Conservation (phyloP, 495 filamentous ascomycete genomes). For the Hypoxylon trugodes region DNA sequence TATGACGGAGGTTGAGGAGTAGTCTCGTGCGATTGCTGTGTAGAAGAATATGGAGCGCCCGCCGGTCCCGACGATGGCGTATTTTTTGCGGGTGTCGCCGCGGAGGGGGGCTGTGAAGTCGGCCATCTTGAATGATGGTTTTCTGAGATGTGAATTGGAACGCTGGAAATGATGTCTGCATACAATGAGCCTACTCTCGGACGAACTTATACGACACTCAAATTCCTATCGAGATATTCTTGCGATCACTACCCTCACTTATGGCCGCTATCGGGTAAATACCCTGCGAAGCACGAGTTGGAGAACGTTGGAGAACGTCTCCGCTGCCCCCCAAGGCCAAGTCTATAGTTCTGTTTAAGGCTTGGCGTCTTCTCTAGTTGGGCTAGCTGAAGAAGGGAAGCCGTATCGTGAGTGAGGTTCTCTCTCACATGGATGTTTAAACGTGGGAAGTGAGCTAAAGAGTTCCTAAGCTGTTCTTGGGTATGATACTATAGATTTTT, state of each 20-base stretch:
- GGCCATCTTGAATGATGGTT: conserved; percentile 36
- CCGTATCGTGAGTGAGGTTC: not conserved
- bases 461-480: not conserved
- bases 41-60: conserved; percentile 63
- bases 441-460: not conserved
- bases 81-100: conserved; percentile 44
- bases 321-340: not conserved
- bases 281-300: conserved; percentile 3
- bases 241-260: conserved; percentile 2
- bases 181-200: no score
- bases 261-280: conserved; percentile 30
- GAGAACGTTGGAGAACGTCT: conserved; percentile 14
- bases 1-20: conserved; percentile 54
- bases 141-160: no score
- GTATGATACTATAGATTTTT: not conserved
- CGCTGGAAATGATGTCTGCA: no score
- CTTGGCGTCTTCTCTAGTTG: conserved; percentile 1
- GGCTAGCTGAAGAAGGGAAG: conserved; percentile 1
- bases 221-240: conserved; percentile 1
- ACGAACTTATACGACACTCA: no score
- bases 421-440: not conserved
- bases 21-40: conserved; percentile 60
- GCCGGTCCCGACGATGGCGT: conserved; percentile 56
- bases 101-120: conserved; percentile 22
- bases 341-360: conserved; percentile 1